Evolutionary conservation across 305 asterid species (phyloP).

Genomic region (Fraxinus xanthoxyloides): DNA sequence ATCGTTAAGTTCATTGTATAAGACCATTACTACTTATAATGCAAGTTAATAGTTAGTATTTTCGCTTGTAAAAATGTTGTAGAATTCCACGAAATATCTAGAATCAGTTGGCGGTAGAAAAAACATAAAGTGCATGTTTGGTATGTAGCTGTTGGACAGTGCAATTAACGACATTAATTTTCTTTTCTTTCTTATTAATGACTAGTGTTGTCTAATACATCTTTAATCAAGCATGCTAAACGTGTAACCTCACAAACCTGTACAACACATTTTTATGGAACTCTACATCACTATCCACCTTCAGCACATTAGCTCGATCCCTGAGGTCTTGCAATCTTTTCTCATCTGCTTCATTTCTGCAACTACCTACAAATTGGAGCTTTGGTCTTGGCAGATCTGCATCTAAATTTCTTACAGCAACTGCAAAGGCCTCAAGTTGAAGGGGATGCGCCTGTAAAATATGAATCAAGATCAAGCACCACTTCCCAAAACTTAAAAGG

Average conservation of each 20-base stretch:
- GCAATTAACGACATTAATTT: background rate
- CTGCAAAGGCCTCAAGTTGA: conserved; percentile 92
- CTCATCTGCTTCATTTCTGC: conserved; percentile 94
- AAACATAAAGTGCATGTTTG: background rate
- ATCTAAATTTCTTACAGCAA: conserved; percentile 53
- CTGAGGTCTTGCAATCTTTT: conserved; percentile 72
- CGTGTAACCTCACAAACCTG: conserved; percentile 47
- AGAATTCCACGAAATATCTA: background rate
- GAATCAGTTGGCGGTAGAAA: background rate
- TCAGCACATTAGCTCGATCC: conserved; percentile 62
- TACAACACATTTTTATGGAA: conserved; percentile 81
- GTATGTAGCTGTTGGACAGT: background rate
- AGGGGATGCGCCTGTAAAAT: conserved; percentile 69
- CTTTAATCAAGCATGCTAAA: background rate
- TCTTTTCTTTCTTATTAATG: background rate
- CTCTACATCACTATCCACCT: conserved; percentile 75
- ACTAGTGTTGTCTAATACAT: background rate
- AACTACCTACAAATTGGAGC: conserved; percentile 92
- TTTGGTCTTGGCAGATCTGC: conserved; percentile 64
- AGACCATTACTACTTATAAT: background rate
- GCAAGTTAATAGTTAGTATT: background rate
- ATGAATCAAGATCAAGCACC: conserved; percentile 23
- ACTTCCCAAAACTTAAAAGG: conserved; percentile 14
- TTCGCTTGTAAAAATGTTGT: background rate
- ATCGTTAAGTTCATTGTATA: background rate